Percentiles rank a stretch among this genome's conserved stretches.
Conservation (phyloP, 2,329 filamentous ascomycete genomes). For the Exophiala dermatitidis region DNA sequence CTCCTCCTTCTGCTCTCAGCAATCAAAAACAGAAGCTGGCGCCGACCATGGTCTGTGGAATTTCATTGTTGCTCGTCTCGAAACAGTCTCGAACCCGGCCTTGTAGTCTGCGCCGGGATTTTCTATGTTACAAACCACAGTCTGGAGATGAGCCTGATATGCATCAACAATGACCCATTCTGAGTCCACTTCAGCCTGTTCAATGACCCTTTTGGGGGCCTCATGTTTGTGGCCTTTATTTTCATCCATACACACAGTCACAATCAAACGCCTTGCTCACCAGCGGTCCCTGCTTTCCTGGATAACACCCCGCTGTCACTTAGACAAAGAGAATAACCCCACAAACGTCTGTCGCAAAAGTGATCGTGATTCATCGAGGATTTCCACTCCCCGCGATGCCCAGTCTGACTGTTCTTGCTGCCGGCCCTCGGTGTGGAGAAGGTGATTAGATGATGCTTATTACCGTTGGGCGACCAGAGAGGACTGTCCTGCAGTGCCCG, state of each 20-base stretch:
- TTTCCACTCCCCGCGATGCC: conserved; percentile 3
- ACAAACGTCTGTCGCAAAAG: conserved; percentile 9
- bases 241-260: neutral
- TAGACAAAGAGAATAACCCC: conserved; percentile 13
- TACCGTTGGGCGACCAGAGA: neutral
- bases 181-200: neutral
- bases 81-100: neutral
- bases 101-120: conserved; percentile 5
- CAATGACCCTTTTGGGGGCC: neutral
- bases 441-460: neutral
- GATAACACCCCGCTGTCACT: conserved; percentile 18
- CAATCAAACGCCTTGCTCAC: conserved; percentile 16
- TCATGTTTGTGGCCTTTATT: neutral
- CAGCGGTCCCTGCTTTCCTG: conserved; percentile 12
- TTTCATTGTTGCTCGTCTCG: conserved; percentile 11
- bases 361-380: conserved; percentile 19
- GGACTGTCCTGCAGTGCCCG: neutral
- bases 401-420: neutral
- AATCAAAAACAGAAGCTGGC: neutral
- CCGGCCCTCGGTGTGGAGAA: neutral
- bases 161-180: neutral
- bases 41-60: neutral
- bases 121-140: conserved; percentile 16
- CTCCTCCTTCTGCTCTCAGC: too few relatives aligned
- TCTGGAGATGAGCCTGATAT: neutral